A percentile compares a stretch with the other conserved stretches of the same genome.
Conservation (phyloP, 179 eudicot species). For the Drosera spatulata region DNA sequence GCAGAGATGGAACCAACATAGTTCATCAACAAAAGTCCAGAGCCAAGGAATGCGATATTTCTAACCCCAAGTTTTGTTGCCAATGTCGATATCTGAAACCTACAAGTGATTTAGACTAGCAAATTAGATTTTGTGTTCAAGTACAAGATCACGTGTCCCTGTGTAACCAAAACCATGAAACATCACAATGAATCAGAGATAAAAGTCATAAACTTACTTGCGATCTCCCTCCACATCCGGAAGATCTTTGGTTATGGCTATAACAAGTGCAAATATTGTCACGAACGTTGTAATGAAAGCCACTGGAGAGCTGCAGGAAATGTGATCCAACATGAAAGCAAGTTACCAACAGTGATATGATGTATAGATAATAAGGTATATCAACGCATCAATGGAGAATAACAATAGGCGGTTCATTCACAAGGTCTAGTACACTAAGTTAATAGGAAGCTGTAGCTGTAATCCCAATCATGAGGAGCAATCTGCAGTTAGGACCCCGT, state of each 20-base stretch:
- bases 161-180: not conserved
- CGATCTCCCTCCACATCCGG: slow-evolving; percentile 99
- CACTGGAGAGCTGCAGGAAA: slow-evolving; percentile 75
- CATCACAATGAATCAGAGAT: not conserved
- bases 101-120: slow-evolving; percentile 1
- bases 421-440: no score
- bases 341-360: no score
- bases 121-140: no score
- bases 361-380: no score
- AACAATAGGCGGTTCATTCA: no score
- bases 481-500: no score
- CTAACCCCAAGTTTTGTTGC: slow-evolving; percentile 98
- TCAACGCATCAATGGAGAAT: no score
- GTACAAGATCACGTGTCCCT: no score
- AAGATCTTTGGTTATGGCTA: slow-evolving; percentile 99
- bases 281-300: slow-evolving; percentile 92
- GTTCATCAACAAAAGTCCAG: slow-evolving; percentile 83
- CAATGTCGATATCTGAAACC: slow-evolving; percentile 84
- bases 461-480: no score
- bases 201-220: slow-evolving; percentile 64
- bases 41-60: slow-evolving; percentile 87
- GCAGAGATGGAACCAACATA: slow-evolving; percentile 69
- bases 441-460: no score
- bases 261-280: slow-evolving; percentile 89
- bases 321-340: no score